Conservation (phyloP, 768 basidiomycete species). For the Kwoniella pini region DNA sequence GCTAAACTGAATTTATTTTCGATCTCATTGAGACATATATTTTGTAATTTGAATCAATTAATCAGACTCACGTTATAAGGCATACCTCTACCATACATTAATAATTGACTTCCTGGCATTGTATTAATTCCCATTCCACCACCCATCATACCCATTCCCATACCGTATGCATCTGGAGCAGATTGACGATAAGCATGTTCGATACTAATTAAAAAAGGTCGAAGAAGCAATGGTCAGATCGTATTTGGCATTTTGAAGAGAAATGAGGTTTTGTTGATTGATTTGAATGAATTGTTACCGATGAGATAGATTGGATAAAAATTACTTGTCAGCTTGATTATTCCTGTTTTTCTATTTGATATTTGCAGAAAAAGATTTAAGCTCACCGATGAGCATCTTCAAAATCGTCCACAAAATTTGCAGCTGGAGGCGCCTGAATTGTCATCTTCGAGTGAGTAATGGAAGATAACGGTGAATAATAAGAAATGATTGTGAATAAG, state of each 20-base stretch:
- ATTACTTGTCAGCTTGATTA: constrained; percentile 1
- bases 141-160: constrained; percentile 33
- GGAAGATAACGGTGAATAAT: too few relatives aligned
- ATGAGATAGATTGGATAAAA: neutral
- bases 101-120: constrained; percentile 45
- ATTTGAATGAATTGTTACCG: too few relatives aligned
- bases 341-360: neutral
- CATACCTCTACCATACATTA: constrained; percentile 44
- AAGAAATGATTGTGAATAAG: too few relatives aligned
- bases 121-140: constrained; percentile 43
- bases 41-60: too few relatives aligned
- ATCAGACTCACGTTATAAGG: constrained; percentile 19
- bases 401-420: constrained; percentile 40
- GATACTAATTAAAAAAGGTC: too few relatives aligned
- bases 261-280: too few relatives aligned
- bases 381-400: constrained; percentile 47
- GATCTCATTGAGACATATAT: too few relatives aligned
- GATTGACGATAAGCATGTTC: constrained; percentile 49
- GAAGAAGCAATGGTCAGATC: too few relatives aligned
- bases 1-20: too few relatives aligned
- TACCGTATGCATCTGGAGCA: constrained; percentile 42
- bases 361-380: neutral
- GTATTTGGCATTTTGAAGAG: too few relatives aligned
- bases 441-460: neutral
- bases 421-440: constrained; percentile 45